A percentile compares a stretch with the other conserved stretches of the same genome.
Evolutionary conservation across 257 asterid species (phyloP).

Genomic region (Ilex aquifolium): DNA sequence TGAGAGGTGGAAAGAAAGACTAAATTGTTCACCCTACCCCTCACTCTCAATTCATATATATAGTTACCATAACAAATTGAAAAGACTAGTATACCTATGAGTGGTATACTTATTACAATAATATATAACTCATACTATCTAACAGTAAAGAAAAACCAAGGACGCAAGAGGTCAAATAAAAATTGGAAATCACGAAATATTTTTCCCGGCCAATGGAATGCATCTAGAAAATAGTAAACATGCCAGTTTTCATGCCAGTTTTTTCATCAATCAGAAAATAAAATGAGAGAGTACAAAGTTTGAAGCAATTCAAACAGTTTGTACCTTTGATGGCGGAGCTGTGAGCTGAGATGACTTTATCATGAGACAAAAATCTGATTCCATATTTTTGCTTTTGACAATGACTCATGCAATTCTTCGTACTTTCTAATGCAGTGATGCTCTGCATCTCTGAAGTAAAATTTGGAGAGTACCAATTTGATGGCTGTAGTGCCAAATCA

Average conservation of each 20-base stretch:
- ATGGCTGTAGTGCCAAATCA: slow-evolving; percentile 35
- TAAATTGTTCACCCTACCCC: too few relatives aligned
- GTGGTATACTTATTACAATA: too few relatives aligned
- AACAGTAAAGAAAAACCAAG: too few relatives aligned
- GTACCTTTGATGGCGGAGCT: slow-evolving; percentile 92
- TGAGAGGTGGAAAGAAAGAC: too few relatives aligned
- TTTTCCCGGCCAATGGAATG: not conserved
- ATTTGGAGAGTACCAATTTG: slow-evolving; percentile 21
- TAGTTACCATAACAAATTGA: too few relatives aligned
- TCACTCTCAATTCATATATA: too few relatives aligned
- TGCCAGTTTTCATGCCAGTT: too few relatives aligned
- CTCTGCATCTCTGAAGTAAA: slow-evolving; percentile 12
- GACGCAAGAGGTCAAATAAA: not conserved
- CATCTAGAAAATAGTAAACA: too few relatives aligned
- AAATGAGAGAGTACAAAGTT: not conserved
- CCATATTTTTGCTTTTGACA: slow-evolving; percentile 37
- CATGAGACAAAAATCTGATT: slow-evolving; percentile 38
- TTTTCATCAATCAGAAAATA: not conserved
- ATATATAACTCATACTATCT: too few relatives aligned
- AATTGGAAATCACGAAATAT: not conserved
- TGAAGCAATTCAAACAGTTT: not conserved
- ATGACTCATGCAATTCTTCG: slow-evolving; percentile 15
- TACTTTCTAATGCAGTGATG: slow-evolving; percentile 16
- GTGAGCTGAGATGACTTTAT: slow-evolving; percentile 74
- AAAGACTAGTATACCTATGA: too few relatives aligned